These are phyloP conservation scores for Usnea hakonensis DNA, from an alignment of 495 filamentous ascomycete species.

Conservation along the genomic window DNA sequence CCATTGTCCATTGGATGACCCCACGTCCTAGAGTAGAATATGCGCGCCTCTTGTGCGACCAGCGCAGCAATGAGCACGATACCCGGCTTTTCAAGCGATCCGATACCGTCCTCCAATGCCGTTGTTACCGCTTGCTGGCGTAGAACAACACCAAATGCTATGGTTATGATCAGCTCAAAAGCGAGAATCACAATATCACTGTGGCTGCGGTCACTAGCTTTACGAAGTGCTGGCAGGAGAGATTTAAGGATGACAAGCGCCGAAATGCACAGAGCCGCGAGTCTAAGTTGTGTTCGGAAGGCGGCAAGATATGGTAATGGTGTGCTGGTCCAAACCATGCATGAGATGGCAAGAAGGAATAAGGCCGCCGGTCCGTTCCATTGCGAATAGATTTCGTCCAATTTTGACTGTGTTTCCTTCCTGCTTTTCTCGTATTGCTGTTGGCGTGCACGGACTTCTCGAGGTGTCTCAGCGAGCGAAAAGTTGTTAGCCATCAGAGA, in stretches of 20 bases:
- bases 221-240: conserved; percentile 34
- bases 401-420: not conserved
- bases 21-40: not conserved
- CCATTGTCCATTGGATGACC: not conserved
- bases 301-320: conserved; percentile 28
- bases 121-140: not conserved
- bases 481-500: conserved; percentile 40
- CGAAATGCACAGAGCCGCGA: conserved; percentile 34
- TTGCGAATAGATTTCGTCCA: not conserved
- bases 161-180: conserved; percentile 34
- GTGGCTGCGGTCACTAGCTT: conserved; percentile 36
- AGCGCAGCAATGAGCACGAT: not conserved
- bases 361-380: not conserved
- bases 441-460: conserved; percentile 20
- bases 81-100: not conserved
- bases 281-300: conserved; percentile 31
- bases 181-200: conserved; percentile 40
- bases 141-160: conserved; percentile 10
- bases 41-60: not conserved
- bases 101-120: not conserved
- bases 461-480: conserved; percentile 34
- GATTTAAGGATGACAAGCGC: conserved; percentile 38
- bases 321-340: conserved; percentile 31
- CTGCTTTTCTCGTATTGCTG: conserved; percentile 19
- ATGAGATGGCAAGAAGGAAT: not conserved